Evolutionary conservation across 2,329 filamentous ascomycete genomes (phyloP), one percentile per base, ranked within the genome.

Genomic region (Calonectria pteridis): DNA sequence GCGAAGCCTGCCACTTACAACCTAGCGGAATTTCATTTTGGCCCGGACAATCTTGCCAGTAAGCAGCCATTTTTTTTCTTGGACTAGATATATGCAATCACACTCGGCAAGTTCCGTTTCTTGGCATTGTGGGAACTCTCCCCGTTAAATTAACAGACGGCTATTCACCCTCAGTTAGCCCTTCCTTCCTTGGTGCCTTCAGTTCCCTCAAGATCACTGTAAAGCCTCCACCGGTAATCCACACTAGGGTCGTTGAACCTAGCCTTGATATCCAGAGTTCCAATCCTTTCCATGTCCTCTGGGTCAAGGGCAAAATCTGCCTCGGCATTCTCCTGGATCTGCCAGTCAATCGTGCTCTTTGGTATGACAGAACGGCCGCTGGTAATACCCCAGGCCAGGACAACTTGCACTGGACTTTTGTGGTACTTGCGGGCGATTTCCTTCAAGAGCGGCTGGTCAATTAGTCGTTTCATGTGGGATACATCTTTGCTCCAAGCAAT

Each of bases 301-400:
- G 66, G 31, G 1, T 72, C 69, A 0, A 75, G 14, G 20, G 49
- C 18, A 28, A 75, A 75, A 9, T 76, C 64, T 1, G 74, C 69
- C 35, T 75, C 73, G 4, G 69, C 49, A 46, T 76, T 76, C n/a
- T 76, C 74, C 20, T 79, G 70, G 29, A 83, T 81, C 73, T 83
- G 82, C 80, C 82, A 83, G 59, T 81, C 80, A 40, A 83, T 82
- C 6, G 79, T 80, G 71, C 83, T 85, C 77, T 85, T 85, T 0
- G 83, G 83, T 14, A 85, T 85, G 3, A 84, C 82, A 2, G 76
- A 81, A n/a, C 81, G 79, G 1, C 82, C 83, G n/a, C 74, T 79
- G 37, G 78, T 80, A 11, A 85, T 69, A 4, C 82, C 84, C 84
- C 83, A 85, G 1, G 81, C 78, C 53, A 84, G 70, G 23, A 80